Base-by-base conservation (phyloP, 768 basidiomycete genomes). In the Auricularia sp. region DNA sequence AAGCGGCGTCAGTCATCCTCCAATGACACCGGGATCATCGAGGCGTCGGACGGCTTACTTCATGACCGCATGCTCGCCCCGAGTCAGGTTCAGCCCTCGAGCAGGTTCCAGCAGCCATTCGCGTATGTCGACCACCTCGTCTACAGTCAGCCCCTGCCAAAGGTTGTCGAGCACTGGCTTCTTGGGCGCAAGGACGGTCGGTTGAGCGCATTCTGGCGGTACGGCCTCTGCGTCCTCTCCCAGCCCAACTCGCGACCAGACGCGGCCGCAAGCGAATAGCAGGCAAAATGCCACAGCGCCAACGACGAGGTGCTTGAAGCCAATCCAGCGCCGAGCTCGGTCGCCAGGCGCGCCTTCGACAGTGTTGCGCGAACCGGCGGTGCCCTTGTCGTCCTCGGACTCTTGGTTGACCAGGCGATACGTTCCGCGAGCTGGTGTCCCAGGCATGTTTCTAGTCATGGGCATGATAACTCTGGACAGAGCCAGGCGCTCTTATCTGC, bases 121-220 rank as follows among this genome's bases (percentile, higher is more conserved):
- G 34, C 77, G 71, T 64, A 85, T 75, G 33, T 76, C 67, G 16
- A 74, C 69, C 3, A 79, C 79, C 65, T 85, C 83, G 2, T 70
- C 51, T 35, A 81, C 64, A 3, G 78, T 74, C 61, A 86, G 76
- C 14, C 82, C 79, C 5, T 79, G 75, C 83, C 84, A 86, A 14
- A 79, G 74, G 67, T 86, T 85, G 65, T 56, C 59, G 21, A 18
- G 47, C 5, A 18, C 16, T 18, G 47, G 47, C 16, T 51, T 51
- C 47, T 51, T 18, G 14, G 47, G 47, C 3, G 47, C 47, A 18
- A 51, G 14, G 11, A 5, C 47, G 6, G 47, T 51, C 21, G 47
- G 47, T 51, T 8, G 10, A 6, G 14, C 18, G 47, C 47, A 51
- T 3, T 51, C 47, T 10, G 47, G 47, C 2, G 18, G 18, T 6